These are phyloP conservation scores for Syncephalastrum monosporum DNA, from an alignment of 371 early-diverging fungal genomes.

Conservation along the genomic window DNA sequence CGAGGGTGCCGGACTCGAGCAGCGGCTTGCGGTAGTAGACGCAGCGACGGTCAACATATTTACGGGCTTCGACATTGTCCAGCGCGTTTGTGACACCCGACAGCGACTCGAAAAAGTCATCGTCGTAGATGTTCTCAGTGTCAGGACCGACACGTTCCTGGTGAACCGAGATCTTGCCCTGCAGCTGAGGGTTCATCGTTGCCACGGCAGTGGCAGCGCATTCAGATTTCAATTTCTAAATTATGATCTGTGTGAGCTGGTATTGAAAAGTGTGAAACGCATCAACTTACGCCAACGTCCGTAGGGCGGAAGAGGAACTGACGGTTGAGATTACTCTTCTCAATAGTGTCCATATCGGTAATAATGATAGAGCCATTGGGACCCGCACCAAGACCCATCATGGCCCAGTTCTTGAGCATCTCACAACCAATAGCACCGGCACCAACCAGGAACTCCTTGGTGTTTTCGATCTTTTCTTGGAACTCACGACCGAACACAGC, in stretches of 20 bases:
- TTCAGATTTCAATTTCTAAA: constrained; percentile 89
- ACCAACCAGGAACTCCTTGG: constrained; percentile 97
- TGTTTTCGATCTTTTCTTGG: constrained; percentile 86
- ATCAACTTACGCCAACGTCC: constrained; percentile 77
- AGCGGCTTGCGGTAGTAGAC: constrained; percentile 95
- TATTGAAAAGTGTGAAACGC: not conserved
- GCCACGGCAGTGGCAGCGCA: constrained; percentile 92
- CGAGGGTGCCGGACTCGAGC: constrained; percentile 99
- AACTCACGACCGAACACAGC: constrained; percentile 95
- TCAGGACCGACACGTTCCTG: constrained; percentile 97
- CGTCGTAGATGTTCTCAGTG: constrained; percentile 96
- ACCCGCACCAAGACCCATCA: constrained; percentile 97
- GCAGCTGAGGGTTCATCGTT: constrained; percentile 91
- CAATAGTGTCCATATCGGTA: constrained; percentile 99
- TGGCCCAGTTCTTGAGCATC: constrained; percentile 99
- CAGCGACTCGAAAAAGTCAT: constrained; percentile 88
- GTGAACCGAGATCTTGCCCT: constrained; percentile 80
- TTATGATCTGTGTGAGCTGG: not conserved
- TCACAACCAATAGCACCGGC: constrained; percentile 99
- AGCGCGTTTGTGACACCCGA: constrained; percentile 98
- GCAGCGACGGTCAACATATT: constrained; percentile 98
- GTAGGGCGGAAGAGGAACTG: constrained; percentile 96
- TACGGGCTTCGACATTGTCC: constrained; percentile 99
- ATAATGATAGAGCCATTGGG: constrained; percentile 84
- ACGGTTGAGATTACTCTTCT: constrained; percentile 97